Evolutionary conservation across 2,329 filamentous ascomycete species (phyloP).

Genomic region (Claviceps fusiformis): DNA sequence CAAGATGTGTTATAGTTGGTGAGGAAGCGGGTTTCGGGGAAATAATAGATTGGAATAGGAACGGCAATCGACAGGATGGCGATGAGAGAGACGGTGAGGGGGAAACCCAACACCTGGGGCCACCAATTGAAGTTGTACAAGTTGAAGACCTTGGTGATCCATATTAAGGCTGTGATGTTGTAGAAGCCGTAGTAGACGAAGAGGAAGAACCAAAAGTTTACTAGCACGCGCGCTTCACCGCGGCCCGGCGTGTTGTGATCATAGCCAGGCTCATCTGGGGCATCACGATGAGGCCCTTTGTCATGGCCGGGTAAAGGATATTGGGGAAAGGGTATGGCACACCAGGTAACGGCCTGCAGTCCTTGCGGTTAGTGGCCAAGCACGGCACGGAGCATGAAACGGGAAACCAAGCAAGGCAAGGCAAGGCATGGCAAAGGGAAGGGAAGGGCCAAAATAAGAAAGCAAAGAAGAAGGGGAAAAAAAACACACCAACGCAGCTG

Average conservation of each 20-base stretch:
- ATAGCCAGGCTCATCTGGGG: conserved; percentile 6
- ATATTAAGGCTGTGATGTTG: conserved; percentile 52
- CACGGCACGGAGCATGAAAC: neutral
- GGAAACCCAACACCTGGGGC: conserved; percentile 50
- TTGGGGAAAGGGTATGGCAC: conserved; percentile 50
- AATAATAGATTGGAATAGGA: conserved; percentile 47
- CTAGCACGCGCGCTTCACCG: conserved; percentile 47
- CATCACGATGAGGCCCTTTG: conserved; percentile 15
- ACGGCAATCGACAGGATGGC: conserved; percentile 44
- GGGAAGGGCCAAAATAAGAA: neutral
- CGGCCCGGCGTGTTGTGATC: conserved; percentile 39
- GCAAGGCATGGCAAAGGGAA: neutral
- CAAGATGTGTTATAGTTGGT: conserved; percentile 52
- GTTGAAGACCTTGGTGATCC: conserved; percentile 62
- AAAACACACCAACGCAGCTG: conserved; percentile 41
- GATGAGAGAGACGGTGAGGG: conserved; percentile 48
- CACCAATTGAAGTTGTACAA: conserved; percentile 61
- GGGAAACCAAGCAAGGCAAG: too few relatives aligned
- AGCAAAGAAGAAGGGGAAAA: neutral
- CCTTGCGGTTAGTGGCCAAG: too few relatives aligned
- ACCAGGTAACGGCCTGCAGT: conserved; percentile 46
- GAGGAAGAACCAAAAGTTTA: conserved; percentile 62
- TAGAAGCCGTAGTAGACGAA: conserved; percentile 59
- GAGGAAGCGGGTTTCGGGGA: conserved; percentile 37
- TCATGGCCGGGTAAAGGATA: conserved; percentile 38